A percentile compares a stretch with the other conserved stretches of the same genome.
Conservation (phyloP, 805 yeast species). For the Millerago galiae region DNA sequence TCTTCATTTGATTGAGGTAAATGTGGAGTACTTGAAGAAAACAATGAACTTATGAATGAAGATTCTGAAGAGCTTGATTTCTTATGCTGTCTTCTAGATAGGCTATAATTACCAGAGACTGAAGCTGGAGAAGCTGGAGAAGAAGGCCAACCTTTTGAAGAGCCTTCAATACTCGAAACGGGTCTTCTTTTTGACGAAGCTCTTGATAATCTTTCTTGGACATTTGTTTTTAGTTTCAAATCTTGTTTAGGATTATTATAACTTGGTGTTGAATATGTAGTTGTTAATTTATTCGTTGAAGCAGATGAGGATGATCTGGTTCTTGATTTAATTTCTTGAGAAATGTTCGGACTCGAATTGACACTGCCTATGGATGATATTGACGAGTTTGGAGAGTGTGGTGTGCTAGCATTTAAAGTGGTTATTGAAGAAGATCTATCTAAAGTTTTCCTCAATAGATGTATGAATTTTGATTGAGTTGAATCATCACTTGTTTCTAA, state of each 20-base stretch:
- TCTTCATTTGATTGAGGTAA: slow-evolving; percentile 15
- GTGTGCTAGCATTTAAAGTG: slow-evolving; percentile 13
- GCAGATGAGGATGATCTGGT: slow-evolving; percentile 22
- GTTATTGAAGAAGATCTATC: slow-evolving; percentile 18
- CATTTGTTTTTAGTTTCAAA: neutral
- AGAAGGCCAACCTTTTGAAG: slow-evolving; percentile 20
- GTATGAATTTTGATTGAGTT: slow-evolving; percentile 53
- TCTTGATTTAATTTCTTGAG: slow-evolving; percentile 7
- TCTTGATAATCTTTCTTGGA: neutral
- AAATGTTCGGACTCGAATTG: slow-evolving; percentile 16
- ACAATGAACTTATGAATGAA: slow-evolving; percentile 33
- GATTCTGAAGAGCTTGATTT: slow-evolving; percentile 59
- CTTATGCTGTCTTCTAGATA: slow-evolving; percentile 61
- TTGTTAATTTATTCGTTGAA: slow-evolving; percentile 21
- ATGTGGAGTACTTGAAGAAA: slow-evolving; percentile 30
- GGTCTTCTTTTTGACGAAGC: slow-evolving; percentile 23
- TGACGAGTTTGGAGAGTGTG: slow-evolving; percentile 9
- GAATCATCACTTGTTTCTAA: slow-evolving; percentile 41
- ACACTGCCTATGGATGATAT: slow-evolving; percentile 18
- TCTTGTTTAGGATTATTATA: slow-evolving; percentile 6
- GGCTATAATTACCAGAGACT: slow-evolving; percentile 27
- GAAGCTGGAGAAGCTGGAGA: slow-evolving; percentile 31
- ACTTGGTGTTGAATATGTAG: slow-evolving; percentile 31
- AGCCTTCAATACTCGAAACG: slow-evolving; percentile 31
- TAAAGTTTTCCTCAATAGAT: slow-evolving; percentile 39